Evolutionary conservation across 2,329 filamentous ascomycete species (phyloP).

Genomic region (Metarhizium album): DNA sequence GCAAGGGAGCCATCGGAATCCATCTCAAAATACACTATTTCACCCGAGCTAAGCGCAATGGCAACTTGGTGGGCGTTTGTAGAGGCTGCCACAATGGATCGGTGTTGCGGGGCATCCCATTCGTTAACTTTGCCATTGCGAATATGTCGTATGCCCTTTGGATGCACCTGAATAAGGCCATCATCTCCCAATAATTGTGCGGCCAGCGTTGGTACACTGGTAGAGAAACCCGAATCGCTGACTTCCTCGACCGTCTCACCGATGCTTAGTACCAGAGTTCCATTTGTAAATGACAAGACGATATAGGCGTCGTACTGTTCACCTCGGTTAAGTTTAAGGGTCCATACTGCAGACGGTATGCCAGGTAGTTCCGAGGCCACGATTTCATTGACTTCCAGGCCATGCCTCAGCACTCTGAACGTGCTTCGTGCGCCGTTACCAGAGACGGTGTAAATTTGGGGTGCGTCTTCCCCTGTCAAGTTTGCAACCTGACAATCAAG

Average conservation of each 20-base stretch:
- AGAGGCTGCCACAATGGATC: constrained; percentile 87
- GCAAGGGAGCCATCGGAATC: constrained; percentile 81
- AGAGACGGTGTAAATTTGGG: constrained; percentile 89
- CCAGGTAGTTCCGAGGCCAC: constrained; percentile 88
- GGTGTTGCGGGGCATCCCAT: constrained; percentile 86
- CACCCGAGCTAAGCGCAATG: constrained; percentile 86
- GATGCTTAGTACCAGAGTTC: constrained; percentile 85
- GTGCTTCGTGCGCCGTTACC: constrained; percentile 81
- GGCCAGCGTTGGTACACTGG: constrained; percentile 77
- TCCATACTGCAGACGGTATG: constrained; percentile 89
- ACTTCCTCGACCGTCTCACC: constrained; percentile 96
- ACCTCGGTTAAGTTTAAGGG: constrained; percentile 69
- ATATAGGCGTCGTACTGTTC: constrained; percentile 93
- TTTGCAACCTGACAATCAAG: constrained; percentile 90
- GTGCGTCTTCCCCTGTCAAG: constrained; percentile 81
- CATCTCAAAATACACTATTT: constrained; percentile 98
- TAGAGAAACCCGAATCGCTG: constrained; percentile 83
- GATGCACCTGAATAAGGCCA: constrained; percentile 86
- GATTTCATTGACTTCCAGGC: constrained; percentile 85
- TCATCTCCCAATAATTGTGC: constrained; percentile 92
- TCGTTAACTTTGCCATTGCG: constrained; percentile 71
- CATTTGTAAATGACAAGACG: constrained; percentile 83
- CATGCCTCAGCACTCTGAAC: constrained; percentile 87
- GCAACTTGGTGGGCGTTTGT: constrained; percentile 91
- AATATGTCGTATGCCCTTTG: constrained; percentile 91